A percentile compares a stretch with the other conserved stretches of the same genome.
Conservation (phyloP, 164 flowering plant genomes). For the Liquidambar formosana region DNA sequence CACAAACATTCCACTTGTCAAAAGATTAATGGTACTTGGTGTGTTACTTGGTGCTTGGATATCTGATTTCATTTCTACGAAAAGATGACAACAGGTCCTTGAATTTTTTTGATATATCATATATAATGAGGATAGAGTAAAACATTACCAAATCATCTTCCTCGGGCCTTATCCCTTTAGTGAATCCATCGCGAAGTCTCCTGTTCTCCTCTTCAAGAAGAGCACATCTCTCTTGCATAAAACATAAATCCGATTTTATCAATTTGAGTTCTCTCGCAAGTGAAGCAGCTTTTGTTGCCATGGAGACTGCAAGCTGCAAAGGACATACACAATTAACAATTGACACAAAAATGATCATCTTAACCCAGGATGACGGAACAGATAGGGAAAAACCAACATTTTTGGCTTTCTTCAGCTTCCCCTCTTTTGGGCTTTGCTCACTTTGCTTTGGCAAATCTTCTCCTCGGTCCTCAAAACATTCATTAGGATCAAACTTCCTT, state of each 20-base stretch:
- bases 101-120: too few relatives aligned
- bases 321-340: constrained; percentile 3
- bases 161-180: constrained; percentile 63
- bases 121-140: background rate
- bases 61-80: too few relatives aligned
- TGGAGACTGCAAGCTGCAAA: constrained; percentile 75
- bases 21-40: background rate
- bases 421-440: constrained; percentile 30
- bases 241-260: constrained; percentile 60
- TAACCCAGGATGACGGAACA: background rate
- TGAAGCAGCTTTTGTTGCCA: constrained; percentile 81
- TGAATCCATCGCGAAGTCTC: constrained; percentile 66
- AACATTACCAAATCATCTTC: constrained; percentile 88
- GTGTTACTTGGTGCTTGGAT: too few relatives aligned
- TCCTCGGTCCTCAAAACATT: constrained; percentile 31
- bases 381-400: constrained; percentile 43
- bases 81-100: too few relatives aligned
- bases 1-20: background rate
- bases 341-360: background rate
- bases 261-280: constrained; percentile 80
- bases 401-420: constrained; percentile 69
- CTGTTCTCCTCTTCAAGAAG: constrained; percentile 87
- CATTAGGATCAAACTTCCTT: constrained; percentile 51
- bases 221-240: constrained; percentile 71
- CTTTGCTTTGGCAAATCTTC: constrained; percentile 27